Percentiles rank a stretch among this genome's conserved stretches.
phyloP scores from a whole-genome alignment of 2,329 filamentous ascomycete genomes.

The Penicillium palitans region DNA sequence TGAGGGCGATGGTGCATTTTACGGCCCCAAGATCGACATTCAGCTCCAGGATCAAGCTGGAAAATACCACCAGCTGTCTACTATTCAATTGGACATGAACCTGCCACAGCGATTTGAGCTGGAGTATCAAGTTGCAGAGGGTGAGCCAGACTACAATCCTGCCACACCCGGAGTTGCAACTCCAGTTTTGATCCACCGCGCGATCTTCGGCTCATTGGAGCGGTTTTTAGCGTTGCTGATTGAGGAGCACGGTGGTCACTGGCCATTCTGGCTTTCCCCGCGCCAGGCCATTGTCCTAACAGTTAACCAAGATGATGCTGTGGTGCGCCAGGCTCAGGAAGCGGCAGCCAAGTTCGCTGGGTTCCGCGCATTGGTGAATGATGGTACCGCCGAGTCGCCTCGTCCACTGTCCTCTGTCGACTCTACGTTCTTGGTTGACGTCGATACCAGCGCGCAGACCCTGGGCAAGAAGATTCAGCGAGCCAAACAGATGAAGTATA shows the following conservation, averaged over 20 bases:
- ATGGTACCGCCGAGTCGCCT: slow-evolving; percentile 29
- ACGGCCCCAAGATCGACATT: slow-evolving; percentile 89
- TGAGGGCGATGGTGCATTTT: slow-evolving; percentile 82
- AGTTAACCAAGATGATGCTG: slow-evolving; percentile 57
- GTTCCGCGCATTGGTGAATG: slow-evolving; percentile 33
- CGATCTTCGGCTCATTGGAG: slow-evolving; percentile 81
- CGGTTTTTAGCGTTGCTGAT: slow-evolving; percentile 82
- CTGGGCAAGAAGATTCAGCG: slow-evolving; percentile 70
- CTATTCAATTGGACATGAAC: slow-evolving; percentile 87
- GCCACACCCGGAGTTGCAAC: slow-evolving; percentile 57
- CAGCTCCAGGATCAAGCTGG: slow-evolving; percentile 76
- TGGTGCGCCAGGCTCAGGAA: slow-evolving; percentile 51
- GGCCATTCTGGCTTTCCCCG: slow-evolving; percentile 88
- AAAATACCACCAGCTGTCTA: slow-evolving; percentile 86
- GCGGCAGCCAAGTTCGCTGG: slow-evolving; percentile 54
- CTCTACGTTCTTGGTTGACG: slow-evolving; percentile 68
- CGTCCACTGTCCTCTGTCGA: slow-evolving; percentile 50
- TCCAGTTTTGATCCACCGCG: slow-evolving; percentile 81
- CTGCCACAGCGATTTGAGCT: slow-evolving; percentile 78
- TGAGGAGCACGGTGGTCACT: slow-evolving; percentile 75
- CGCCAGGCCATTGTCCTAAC: slow-evolving; percentile 74
- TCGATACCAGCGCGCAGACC: slow-evolving; percentile 64
- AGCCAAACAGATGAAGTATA: slow-evolving; percentile 71
- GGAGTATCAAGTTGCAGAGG: slow-evolving; percentile 62
- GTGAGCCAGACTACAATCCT: slow-evolving; percentile 43